These are phyloP conservation scores for Emericellopsis terricola DNA, from an alignment of 495 filamentous ascomycete genomes.

Conservation along the genomic window DNA sequence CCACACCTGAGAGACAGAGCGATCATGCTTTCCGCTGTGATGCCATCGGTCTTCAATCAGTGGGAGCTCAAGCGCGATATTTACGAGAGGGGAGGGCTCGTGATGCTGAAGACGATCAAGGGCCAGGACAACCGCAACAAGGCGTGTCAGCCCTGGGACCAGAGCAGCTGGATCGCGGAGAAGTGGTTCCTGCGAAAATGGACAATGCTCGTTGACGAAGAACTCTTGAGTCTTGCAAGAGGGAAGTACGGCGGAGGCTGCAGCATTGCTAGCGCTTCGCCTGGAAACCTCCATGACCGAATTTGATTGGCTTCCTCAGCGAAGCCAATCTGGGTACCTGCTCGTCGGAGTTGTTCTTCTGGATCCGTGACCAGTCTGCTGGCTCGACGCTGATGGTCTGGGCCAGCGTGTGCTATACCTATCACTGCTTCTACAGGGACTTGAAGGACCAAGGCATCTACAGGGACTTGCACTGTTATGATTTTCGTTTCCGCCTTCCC, in stretches of 20 bases:
- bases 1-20: slow-evolving; percentile 18
- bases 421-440: slow-evolving; percentile 41
- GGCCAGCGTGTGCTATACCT: slow-evolving; percentile 38
- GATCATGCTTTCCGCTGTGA: slow-evolving; percentile 16
- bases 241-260: no score
- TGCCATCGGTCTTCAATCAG: slow-evolving; percentile 14
- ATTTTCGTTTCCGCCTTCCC: slow-evolving; percentile 37
- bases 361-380: slow-evolving; percentile 39
- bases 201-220: slow-evolving; percentile 5
- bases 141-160: slow-evolving; percentile 5
- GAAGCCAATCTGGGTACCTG: slow-evolving; percentile 32
- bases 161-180: slow-evolving; percentile 4
- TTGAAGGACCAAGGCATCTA: slow-evolving; percentile 39
- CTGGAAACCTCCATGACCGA: no score
- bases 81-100: slow-evolving; percentile 5
- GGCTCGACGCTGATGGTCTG: slow-evolving; percentile 54
- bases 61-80: slow-evolving; percentile 26
- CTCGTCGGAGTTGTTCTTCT: slow-evolving; percentile 35
- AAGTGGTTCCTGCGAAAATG: slow-evolving; percentile 7
- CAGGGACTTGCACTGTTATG: slow-evolving; percentile 30
- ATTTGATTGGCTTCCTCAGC: slow-evolving; percentile 31
- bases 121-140: background rate
- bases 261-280: no score
- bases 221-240: no score
- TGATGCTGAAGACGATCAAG: no score